Evolutionary conservation across 805 yeast species (phyloP).

Genomic region (Nakazawaea molendinolei): DNA sequence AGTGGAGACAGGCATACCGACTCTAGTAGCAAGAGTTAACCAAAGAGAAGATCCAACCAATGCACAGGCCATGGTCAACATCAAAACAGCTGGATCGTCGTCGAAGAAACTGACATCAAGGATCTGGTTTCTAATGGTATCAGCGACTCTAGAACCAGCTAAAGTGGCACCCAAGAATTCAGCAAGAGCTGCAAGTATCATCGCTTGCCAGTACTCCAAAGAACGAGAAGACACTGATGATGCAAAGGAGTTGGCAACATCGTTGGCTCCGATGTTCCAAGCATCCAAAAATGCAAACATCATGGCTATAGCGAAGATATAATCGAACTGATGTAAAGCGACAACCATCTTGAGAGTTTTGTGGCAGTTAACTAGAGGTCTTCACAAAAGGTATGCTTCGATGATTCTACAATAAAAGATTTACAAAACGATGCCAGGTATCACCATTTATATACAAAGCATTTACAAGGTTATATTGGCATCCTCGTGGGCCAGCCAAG

Average conservation of each 20-base stretch:
- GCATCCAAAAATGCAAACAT: conserved; percentile 74
- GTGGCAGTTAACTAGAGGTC: too few relatives aligned
- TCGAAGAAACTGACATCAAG: conserved; percentile 43
- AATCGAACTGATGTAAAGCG: conserved; percentile 55
- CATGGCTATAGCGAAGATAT: conserved; percentile 62
- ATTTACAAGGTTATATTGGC: not conserved
- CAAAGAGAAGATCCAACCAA: conserved; percentile 66
- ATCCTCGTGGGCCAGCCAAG: conserved; percentile 5
- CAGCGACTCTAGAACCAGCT: conserved; percentile 69
- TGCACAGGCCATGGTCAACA: conserved; percentile 74
- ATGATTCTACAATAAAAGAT: too few relatives aligned
- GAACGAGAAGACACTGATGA: conserved; percentile 68
- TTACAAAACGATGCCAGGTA: too few relatives aligned
- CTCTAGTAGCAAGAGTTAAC: conserved; percentile 58
- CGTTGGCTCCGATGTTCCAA: conserved; percentile 77
- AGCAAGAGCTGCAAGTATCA: conserved; percentile 62
- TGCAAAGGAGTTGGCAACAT: conserved; percentile 76
- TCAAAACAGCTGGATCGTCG: conserved; percentile 59
- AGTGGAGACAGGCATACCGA: conserved; percentile 77
- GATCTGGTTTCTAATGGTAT: conserved; percentile 62
- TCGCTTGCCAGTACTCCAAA: conserved; percentile 67
- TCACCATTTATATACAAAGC: too few relatives aligned
- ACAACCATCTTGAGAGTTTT: too few relatives aligned
- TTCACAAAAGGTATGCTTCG: too few relatives aligned
- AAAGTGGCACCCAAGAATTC: conserved; percentile 72